These are phyloP conservation scores for Camelina neglecta DNA, from an alignment of 345 rosid species.

Conservation along the genomic window DNA sequence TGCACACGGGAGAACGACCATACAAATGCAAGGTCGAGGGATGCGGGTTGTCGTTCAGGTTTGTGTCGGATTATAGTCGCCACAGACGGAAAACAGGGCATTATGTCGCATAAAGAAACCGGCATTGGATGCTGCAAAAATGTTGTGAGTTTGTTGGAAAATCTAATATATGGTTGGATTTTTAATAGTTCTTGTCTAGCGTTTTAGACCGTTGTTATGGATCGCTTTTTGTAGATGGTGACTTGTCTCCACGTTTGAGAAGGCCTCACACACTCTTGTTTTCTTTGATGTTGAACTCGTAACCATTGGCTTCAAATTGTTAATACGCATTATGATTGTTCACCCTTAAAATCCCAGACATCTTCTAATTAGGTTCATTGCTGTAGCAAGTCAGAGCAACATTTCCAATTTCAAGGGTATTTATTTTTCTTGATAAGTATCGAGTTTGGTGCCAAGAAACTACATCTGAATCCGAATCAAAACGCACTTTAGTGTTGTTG, in stretches of 20 bases:
- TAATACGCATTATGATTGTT: conserved; percentile 11
- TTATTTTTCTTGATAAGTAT: neutral
- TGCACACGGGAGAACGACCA: conserved; percentile 94
- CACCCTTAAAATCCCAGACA: neutral
- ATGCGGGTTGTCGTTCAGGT: conserved; percentile 88
- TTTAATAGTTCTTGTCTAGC: conserved; percentile 7
- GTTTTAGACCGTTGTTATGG: neutral
- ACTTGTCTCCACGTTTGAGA: conserved; percentile 25
- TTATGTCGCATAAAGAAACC: conserved; percentile 46
- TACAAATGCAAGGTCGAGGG: conserved; percentile 81
- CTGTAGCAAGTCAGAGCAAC: neutral
- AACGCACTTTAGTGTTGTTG: neutral
- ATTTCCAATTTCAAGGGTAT: neutral
- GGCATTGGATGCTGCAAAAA: conserved; percentile 6
- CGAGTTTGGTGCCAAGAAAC: neutral
- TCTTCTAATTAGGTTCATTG: neutral
- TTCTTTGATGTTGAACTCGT: neutral
- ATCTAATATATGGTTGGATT: conserved; percentile 11
- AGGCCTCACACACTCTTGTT: conserved; percentile 3
- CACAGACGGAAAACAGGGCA: conserved; percentile 96
- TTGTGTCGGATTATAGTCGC: conserved; percentile 91
- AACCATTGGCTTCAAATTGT: conserved; percentile 21
- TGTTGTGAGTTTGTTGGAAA: conserved; percentile 26
- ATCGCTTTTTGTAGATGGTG: conserved; percentile 24
- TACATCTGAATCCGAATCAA: neutral